A percentile compares a stretch with the other conserved stretches of the same genome.
These are phyloP conservation scores for Byssoonygena ceratinophila DNA, from an alignment of 2,329 filamentous ascomycete genomes.

Conservation along the genomic window DNA sequence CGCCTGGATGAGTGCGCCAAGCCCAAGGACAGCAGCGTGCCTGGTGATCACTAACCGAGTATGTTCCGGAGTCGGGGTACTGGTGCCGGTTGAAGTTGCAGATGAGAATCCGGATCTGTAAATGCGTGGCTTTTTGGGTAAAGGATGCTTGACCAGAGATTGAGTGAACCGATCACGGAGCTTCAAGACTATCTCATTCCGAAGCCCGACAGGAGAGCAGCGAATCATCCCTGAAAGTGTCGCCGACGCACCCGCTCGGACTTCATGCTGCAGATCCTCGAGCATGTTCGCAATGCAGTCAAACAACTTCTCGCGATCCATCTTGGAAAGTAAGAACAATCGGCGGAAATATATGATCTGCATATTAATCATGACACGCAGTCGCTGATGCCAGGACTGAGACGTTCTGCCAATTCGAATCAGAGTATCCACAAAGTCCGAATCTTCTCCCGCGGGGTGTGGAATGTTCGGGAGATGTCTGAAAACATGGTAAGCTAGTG, in stretches of 20 bases:
- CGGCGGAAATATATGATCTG: conserved; percentile 97
- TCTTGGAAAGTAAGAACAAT: conserved; percentile 68
- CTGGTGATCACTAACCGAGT: conserved; percentile 70
- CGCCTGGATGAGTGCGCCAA: conserved; percentile 84
- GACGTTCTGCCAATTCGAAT: conserved; percentile 79
- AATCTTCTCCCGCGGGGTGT: conserved; percentile 75
- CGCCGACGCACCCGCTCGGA: conserved; percentile 81
- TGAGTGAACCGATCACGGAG: conserved; percentile 71
- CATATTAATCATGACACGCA: conserved; percentile 93
- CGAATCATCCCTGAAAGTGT: conserved; percentile 96
- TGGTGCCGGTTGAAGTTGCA: conserved; percentile 35
- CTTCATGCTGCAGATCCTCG: conserved; percentile 80
- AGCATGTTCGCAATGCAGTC: conserved; percentile 94
- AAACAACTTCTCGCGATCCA: conserved; percentile 71
- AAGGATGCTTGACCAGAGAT: conserved; percentile 69
- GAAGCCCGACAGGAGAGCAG: conserved; percentile 73
- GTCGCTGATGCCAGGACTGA: conserved; percentile 85
- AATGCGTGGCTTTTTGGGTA: conserved; percentile 56
- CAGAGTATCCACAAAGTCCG: conserved; percentile 70
- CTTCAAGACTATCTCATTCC: conserved; percentile 62
- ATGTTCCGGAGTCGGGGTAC: conserved; percentile 42
- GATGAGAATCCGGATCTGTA: conserved; percentile 31
- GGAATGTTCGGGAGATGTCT: conserved; percentile 92
- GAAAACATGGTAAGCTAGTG: conserved; percentile 91
- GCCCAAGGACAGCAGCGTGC: conserved; percentile 81